Conservation (phyloP, 2,329 filamentous ascomycete species). For the Coniochaeta sp. region DNA sequence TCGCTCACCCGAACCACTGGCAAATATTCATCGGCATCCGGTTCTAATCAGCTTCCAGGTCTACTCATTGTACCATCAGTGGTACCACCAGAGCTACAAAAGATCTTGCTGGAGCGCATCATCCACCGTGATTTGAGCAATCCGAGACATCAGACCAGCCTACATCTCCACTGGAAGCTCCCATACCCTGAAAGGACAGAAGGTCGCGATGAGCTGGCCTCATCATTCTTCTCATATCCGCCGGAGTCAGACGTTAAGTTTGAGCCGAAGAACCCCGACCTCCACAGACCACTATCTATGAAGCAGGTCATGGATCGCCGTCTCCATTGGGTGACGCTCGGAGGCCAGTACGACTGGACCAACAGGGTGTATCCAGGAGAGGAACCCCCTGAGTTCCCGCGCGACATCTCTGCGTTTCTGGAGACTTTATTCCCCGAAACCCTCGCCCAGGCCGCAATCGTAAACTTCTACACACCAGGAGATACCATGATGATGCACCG, state of each 20-base stretch:
- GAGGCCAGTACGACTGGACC: constrained; percentile 96
- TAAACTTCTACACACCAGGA: constrained; percentile 86
- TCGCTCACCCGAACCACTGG: neutral
- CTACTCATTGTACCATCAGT: constrained; percentile 71
- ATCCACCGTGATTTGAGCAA: constrained; percentile 60
- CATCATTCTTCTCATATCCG: constrained; percentile 47
- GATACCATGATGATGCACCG: constrained; percentile 90
- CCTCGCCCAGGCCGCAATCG: constrained; percentile 78
- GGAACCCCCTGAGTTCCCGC: constrained; percentile 64
- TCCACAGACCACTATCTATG: constrained; percentile 70
- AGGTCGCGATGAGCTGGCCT: neutral
- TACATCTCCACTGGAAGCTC: constrained; percentile 35
- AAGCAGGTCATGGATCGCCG: constrained; percentile 68
- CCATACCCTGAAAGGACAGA: constrained; percentile 17
- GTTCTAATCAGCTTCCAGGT: constrained; percentile 40
- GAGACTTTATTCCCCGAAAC: constrained; percentile 68
- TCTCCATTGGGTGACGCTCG: constrained; percentile 88
- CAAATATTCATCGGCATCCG: neutral
- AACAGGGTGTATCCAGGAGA: constrained; percentile 68
- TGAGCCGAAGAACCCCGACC: constrained; percentile 57
- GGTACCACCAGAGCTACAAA: constrained; percentile 62
- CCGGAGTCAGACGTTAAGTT: constrained; percentile 47
- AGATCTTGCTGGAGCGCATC: constrained; percentile 61
- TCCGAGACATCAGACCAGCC: constrained; percentile 72
- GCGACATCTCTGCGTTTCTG: constrained; percentile 62